These are phyloP conservation scores for Hibiscus syriacus DNA, from an alignment of 345 rosid species.

Conservation along the genomic window DNA sequence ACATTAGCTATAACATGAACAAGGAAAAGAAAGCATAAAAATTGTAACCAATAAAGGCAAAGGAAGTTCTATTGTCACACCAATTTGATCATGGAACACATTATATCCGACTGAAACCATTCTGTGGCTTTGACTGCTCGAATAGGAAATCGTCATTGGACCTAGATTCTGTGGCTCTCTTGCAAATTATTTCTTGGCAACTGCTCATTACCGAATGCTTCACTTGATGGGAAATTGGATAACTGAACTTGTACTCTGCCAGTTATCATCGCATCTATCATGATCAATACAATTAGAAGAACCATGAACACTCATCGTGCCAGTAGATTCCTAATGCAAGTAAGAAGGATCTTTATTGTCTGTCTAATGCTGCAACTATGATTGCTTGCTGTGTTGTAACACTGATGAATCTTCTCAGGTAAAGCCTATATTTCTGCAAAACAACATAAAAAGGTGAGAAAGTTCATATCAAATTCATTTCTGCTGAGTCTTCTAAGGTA, in stretches of 20 bases:
- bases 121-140: conserved; percentile 40
- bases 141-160: conserved; percentile 24
- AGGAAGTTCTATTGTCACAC: conserved; percentile 28
- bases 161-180: conserved; percentile 29
- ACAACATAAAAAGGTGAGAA: too few relatives aligned
- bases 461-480: too few relatives aligned
- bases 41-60: neutral
- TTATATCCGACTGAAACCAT: conserved; percentile 44
- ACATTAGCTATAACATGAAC: too few relatives aligned
- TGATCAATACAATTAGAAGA: conserved; percentile 40
- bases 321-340: conserved; percentile 29
- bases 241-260: conserved; percentile 42
- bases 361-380: conserved; percentile 24
- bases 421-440: conserved; percentile 77
- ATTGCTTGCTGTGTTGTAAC: conserved; percentile 42
- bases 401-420: conserved; percentile 53
- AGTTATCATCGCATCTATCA: conserved; percentile 30
- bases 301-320: conserved; percentile 25
- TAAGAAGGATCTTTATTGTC: too few relatives aligned
- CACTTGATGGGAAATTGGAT: conserved; percentile 37
- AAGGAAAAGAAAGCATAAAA: neutral
- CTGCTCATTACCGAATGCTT: conserved; percentile 32
- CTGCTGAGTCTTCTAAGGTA: conserved; percentile 57
- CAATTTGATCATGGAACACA: conserved; percentile 58
- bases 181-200: conserved; percentile 22